These are phyloP conservation scores for Sorghum bicolor DNA, from an alignment of 176 grass and related monocot genomes.

Conservation along the genomic window DNA sequence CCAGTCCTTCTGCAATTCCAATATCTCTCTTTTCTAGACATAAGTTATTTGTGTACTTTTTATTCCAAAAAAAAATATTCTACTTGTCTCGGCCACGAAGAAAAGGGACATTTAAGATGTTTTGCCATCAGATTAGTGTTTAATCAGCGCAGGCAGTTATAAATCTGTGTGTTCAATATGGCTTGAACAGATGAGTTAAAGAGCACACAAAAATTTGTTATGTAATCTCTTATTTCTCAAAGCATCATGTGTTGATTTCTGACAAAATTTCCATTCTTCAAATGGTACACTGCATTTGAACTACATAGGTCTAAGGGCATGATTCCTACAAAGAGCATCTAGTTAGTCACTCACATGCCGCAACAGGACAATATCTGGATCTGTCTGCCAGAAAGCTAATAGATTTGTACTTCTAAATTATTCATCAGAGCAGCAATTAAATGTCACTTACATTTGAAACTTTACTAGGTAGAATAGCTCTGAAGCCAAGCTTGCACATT, in stretches of 20 bases:
- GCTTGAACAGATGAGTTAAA: background rate
- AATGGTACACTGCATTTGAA: conserved; percentile 12
- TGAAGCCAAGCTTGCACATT: background rate
- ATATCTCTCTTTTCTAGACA: conserved; percentile 4
- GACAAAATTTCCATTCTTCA: background rate
- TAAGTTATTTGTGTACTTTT: conserved; percentile 7
- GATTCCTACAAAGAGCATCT: conserved; percentile 27
- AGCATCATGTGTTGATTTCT: background rate
- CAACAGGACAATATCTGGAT: conserved; percentile 24
- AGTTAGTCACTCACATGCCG: conserved; percentile 24
- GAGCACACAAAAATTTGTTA: background rate
- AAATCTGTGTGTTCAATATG: background rate
- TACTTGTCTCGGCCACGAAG: background rate
- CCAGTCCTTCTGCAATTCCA: conserved; percentile 25
- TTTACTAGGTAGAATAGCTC: conserved; percentile 6
- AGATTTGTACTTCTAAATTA: conserved; percentile 3
- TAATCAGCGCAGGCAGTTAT: background rate
- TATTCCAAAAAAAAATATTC: background rate
- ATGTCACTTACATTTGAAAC: background rate
- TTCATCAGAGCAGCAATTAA: background rate
- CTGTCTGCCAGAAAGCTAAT: conserved; percentile 1
- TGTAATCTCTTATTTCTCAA: conserved; percentile 1
- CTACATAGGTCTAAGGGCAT: background rate
- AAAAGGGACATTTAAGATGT: background rate
- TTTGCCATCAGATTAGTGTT: background rate